These are phyloP conservation scores for Talaromyces piceae DNA, from an alignment of 2,329 filamentous ascomycete genomes.

Conservation along the genomic window DNA sequence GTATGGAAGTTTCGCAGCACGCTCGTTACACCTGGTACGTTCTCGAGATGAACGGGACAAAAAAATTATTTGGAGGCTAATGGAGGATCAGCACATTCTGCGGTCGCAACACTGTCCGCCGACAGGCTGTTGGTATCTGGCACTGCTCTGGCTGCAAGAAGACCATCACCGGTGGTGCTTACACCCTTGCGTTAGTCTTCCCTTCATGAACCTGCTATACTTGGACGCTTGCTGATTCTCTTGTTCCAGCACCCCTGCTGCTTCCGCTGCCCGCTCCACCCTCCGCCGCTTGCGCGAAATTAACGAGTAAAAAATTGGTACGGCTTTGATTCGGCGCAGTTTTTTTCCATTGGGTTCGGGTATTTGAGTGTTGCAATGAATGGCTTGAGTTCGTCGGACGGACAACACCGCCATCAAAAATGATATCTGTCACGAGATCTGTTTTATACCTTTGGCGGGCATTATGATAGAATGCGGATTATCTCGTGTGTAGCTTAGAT, in stretches of 20 bases:
- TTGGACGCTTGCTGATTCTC: slow-evolving; percentile 10
- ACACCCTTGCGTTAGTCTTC: slow-evolving; percentile 83
- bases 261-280: slow-evolving; percentile 89
- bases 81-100: slow-evolving; percentile 68
- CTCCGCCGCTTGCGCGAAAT: slow-evolving; percentile 97
- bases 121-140: slow-evolving; percentile 91
- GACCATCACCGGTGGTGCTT: slow-evolving; percentile 87
- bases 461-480: slow-evolving; percentile 10
- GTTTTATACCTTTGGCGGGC: slow-evolving; percentile 9
- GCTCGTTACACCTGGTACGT: slow-evolving; percentile 69
- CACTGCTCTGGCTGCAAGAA: slow-evolving; percentile 94
- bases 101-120: slow-evolving; percentile 91
- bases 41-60: background rate
- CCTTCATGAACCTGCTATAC: slow-evolving; percentile 1
- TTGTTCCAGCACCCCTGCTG: slow-evolving; percentile 70
- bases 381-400: slow-evolving; percentile 11
- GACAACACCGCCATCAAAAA: slow-evolving; percentile 7
- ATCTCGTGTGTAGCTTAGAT: slow-evolving; percentile 12
- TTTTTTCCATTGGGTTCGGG: slow-evolving; percentile 9
- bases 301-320: slow-evolving; percentile 56
- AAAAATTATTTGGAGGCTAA: background rate
- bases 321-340: slow-evolving; percentile 33
- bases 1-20: slow-evolving; percentile 99
- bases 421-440: slow-evolving; percentile 11
- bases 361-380: slow-evolving; percentile 11